Evolutionary conservation across 2,329 filamentous ascomycete genomes (phyloP), one percentile per base, ranked within the genome.

Genomic region (Atkinsonella hypoxylon): DNA sequence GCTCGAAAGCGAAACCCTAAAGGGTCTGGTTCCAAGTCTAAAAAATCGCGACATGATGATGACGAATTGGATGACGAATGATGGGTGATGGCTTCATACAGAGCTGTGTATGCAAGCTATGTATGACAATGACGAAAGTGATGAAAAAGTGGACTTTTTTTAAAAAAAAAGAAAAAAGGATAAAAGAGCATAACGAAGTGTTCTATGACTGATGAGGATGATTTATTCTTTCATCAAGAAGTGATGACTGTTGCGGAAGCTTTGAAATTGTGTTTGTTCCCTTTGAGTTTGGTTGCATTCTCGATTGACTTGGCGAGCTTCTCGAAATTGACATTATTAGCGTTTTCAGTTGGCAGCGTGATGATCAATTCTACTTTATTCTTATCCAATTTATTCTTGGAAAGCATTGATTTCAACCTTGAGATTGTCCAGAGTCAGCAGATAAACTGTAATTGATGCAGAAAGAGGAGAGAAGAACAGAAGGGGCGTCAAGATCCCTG

Each of bases 351-450:
- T 42, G 60, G 58, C 36, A 73, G 53, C 32, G 56, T 58, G 18
- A 74, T 64, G 11, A 58, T 61, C 32, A 74, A 57, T n/a, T 59
- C 53, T 45, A 73, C 55, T 49, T 62, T 66, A 51, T 65, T 56
- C 49, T 71, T 71, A 13, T 62, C 60, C 38, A 65, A 58, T 38
- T 55, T 49, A 4, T 30, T 49, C n/a, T 49, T 32, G 26, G 20
- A 42, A 22, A 51, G 30, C 4, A 42, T 17, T n/a, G 53, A 32
- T 8, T 45, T 30, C 12, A 57, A 51, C 6, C 56, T 20, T 36
- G 12, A 15, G 12, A 22, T 41, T 20, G 9, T 7, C 31, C 11
- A 36, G 11, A 12, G 34, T 41, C 39, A 20, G 10, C 17, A 18
- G n/a, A 20, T 3, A 20, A 41, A 41, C n/a, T 5, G 18, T n/a